phyloP scores from a whole-genome alignment of 257 asterid genomes.

The Linaria vulgaris region DNA sequence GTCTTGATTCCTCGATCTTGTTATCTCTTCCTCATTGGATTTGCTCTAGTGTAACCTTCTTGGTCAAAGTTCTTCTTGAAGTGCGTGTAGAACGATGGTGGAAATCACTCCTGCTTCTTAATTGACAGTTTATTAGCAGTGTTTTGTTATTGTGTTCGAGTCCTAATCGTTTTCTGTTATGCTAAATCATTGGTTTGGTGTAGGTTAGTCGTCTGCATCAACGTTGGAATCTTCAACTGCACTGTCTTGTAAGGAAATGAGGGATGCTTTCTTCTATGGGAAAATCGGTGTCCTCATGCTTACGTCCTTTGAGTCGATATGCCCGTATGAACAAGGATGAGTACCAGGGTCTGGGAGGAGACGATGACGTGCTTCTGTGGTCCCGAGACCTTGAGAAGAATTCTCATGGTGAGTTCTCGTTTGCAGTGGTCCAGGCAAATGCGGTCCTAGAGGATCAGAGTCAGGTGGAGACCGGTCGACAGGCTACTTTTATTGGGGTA shows the following conservation, averaged over 20 bases:
- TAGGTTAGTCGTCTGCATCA: constrained; percentile 28
- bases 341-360: constrained; percentile 39
- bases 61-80: too few relatives aligned
- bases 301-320: constrained; percentile 74
- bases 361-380: constrained; percentile 66
- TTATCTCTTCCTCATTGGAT: too few relatives aligned
- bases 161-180: constrained; percentile 7
- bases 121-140: background rate
- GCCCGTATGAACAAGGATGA: constrained; percentile 73
- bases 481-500: constrained; percentile 71
- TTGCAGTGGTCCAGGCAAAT: constrained; percentile 74
- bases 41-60: too few relatives aligned
- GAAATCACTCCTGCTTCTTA: background rate
- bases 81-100: too few relatives aligned
- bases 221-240: constrained; percentile 30
- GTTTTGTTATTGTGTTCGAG: background rate
- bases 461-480: constrained; percentile 65
- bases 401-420: constrained; percentile 73
- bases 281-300: constrained; percentile 51
- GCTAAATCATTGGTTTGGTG: constrained; percentile 26
- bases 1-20: too few relatives aligned
- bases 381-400: constrained; percentile 78
- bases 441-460: constrained; percentile 67
- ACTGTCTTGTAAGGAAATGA: constrained; percentile 56
- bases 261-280: constrained; percentile 77